Percentiles rank a stretch among this genome's conserved stretches.
Conservation (phyloP, 2,329 filamentous ascomycete species). For the Ascochyta lentis region DNA sequence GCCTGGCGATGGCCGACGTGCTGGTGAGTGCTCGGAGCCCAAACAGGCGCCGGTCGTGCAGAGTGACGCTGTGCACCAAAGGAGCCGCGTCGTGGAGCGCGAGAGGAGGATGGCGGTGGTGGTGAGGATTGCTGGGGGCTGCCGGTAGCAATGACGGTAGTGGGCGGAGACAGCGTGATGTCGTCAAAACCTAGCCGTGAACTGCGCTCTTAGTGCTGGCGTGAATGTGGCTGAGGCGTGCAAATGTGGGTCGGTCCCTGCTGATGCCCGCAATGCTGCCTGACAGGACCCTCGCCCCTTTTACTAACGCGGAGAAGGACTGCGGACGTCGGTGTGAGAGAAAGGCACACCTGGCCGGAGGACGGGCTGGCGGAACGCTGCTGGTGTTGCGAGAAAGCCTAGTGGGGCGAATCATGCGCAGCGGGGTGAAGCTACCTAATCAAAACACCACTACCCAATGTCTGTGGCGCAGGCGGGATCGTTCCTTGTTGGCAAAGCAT, state of each 20-base stretch:
- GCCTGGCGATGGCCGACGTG: constrained; percentile 35
- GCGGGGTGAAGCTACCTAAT: constrained; percentile 14
- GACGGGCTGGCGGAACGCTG: constrained; percentile 5
- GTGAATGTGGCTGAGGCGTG: constrained; percentile 32
- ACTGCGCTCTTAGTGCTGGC: constrained; percentile 33
- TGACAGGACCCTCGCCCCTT: constrained; percentile 17
- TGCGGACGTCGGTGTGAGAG: constrained; percentile 2
- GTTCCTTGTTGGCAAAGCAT: background rate
- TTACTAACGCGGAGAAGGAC: constrained; percentile 6
- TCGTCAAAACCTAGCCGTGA: constrained; percentile 32
- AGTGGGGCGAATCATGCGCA: constrained; percentile 10
- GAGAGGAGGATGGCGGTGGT: background rate
- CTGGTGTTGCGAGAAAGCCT: constrained; percentile 8
- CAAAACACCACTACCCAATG: constrained; percentile 11
- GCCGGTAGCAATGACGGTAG: constrained; percentile 29
- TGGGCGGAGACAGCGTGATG: constrained; percentile 27
- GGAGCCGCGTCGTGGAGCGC: constrained; percentile 17
- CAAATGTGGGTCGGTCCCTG: constrained; percentile 18
- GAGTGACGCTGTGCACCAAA: constrained; percentile 17
- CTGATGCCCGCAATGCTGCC: constrained; percentile 28
- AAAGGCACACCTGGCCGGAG: constrained; percentile 4
- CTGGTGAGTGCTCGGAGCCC: constrained; percentile 29
- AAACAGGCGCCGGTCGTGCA: constrained; percentile 31
- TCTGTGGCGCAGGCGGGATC: constrained; percentile 12
- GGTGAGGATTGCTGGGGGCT: constrained; percentile 13